Percentiles rank a stretch among this genome's conserved stretches.
phyloP scores from a whole-genome alignment of 371 early-diverging fungal genomes.

The Neoconidiobolus thromboides region DNA sequence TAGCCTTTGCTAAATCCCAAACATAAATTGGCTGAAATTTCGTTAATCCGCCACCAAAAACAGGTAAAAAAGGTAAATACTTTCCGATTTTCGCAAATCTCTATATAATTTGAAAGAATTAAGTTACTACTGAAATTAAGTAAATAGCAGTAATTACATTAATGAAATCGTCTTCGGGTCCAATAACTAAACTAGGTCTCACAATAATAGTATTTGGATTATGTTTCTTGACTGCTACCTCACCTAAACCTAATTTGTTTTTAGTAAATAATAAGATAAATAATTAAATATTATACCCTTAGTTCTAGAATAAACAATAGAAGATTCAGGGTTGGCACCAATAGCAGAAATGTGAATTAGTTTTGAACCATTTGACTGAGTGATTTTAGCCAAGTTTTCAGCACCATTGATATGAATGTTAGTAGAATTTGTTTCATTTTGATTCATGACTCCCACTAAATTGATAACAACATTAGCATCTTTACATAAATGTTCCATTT shows the following conservation, averaged over 20 bases:
- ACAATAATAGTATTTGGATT: slow-evolving; percentile 11
- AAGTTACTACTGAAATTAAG: background rate
- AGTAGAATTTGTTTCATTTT: slow-evolving; percentile 12
- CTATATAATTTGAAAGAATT: background rate
- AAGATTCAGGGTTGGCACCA: slow-evolving; percentile 12
- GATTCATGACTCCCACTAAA: slow-evolving; percentile 15
- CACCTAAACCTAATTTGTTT: slow-evolving; percentile 11
- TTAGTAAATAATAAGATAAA: background rate
- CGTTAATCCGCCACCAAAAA: slow-evolving; percentile 14
- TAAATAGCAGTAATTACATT: slow-evolving; percentile 8
- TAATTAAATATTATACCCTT: slow-evolving; percentile 11
- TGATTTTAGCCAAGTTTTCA: slow-evolving; percentile 11
- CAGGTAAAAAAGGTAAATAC: slow-evolving; percentile 14
- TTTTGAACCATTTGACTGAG: slow-evolving; percentile 8
- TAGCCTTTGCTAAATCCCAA: slow-evolving; percentile 13
- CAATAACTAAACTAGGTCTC: slow-evolving; percentile 17
- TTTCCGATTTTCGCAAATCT: slow-evolving; percentile 10
- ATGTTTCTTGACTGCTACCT: slow-evolving; percentile 8
- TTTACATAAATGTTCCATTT: slow-evolving; percentile 6
- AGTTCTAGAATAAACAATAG: slow-evolving; percentile 13
- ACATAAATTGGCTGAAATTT: slow-evolving; percentile 17
- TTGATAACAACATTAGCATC: slow-evolving; percentile 12
- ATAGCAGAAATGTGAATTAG: slow-evolving; percentile 18
- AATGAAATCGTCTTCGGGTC: slow-evolving; percentile 17
- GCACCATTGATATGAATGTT: slow-evolving; percentile 12